Base-by-base conservation (phyloP, 2,329 filamentous ascomycete species). In the Metarhizium brunneum region DNA sequence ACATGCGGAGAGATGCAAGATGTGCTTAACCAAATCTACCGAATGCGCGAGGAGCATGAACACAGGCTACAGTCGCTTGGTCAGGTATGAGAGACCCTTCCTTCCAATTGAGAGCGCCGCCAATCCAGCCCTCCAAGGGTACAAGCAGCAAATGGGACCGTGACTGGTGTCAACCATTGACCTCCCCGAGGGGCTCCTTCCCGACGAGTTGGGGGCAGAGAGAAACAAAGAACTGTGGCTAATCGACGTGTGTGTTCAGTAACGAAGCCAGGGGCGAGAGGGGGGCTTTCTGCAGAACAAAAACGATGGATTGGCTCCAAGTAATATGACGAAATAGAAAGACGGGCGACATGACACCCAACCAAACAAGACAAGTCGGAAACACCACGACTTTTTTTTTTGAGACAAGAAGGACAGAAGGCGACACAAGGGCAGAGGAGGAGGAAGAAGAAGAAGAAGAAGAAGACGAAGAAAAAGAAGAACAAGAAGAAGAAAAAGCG, bases 1-100 rank as follows among this genome's bases (percentile, higher is more conserved):
- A 83, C 92, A 57, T 78, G 86, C 61, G 72, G 74, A 54, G 88
- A 92, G 63, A 89, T 92, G 69, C 68, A 72, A 49, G 80, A 85
- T 56, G 80, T 95, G 60, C 66, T 77, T 60, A 73, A 70, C 57
- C 86, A 91, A 69, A 79, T 85, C 62, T 57, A 70, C 47, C 72
- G 71, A 52, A 74, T 85, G 67, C 64, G 64, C 50, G 59, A 69
- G 62, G 65, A 76, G 60, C 69, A 78, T 65, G 56, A 64, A 64
- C 58, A 62, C 29, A 68, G 66, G 65, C 68, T 67, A 58, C 62
- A 63, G 45, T 65, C 66, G 20, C 61, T 77, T 60, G 67, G 61
- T 51, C 61, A 68, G 63, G 66, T 65, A 66, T 49, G 64, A 58
- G 38, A 47, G 49, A 43, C 36, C 45, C 50, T 25, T 13, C 50